Evolutionary conservation across 495 filamentous ascomycete species (phyloP), one percentile per base, ranked within the genome.

Genomic region (Penicillium taxi): DNA sequence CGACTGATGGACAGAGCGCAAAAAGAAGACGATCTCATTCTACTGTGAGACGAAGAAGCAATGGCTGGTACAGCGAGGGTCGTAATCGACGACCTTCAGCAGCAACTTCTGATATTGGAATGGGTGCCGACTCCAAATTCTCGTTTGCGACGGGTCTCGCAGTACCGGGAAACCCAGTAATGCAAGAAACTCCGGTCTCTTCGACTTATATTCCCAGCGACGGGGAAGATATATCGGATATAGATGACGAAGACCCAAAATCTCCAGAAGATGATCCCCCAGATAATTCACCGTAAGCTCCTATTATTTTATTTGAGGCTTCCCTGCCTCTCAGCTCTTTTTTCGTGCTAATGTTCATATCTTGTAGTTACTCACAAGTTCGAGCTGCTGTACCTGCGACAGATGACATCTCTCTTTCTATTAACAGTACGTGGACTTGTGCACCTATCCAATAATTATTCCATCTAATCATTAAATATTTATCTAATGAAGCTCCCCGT

Each of bases 361-460:
- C 9, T 2, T 28, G 6, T 37, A 52, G 48, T 7, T 73, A 86
- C 56, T 51, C 81, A 6, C 78, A 84, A 65, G 85, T 90, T 4
- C 74, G 85, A 36, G 85, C 85, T 17, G 84, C 81, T 0, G 84
- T 90, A 6, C 67, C 79, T 6, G 75, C 83, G 4, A 78, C 70
- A 9, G 85, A 91, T 53, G 75, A 91, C 50, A 73, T 69, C 14
- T 64, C 71, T 11, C 64, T 86, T 11, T 89, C 84, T 4, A 86
- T 90, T 35, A 90, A 84, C 57, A 91, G 52, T 55, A 37, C 2
- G 48, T 24, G 11, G 8, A 6, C 12, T 16, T 23, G 20, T 9
- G n/a, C n/a, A n/a, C n/a, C n/a, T n/a, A n/a, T n/a, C n/a, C n/a
- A 8, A 4, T 11, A 12, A 9, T 25, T n/a, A 9, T 26, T 22